Evolutionary conservation across 148 eudicot genomes (phyloP).

Genomic region (Amaranthus cruentus): DNA sequence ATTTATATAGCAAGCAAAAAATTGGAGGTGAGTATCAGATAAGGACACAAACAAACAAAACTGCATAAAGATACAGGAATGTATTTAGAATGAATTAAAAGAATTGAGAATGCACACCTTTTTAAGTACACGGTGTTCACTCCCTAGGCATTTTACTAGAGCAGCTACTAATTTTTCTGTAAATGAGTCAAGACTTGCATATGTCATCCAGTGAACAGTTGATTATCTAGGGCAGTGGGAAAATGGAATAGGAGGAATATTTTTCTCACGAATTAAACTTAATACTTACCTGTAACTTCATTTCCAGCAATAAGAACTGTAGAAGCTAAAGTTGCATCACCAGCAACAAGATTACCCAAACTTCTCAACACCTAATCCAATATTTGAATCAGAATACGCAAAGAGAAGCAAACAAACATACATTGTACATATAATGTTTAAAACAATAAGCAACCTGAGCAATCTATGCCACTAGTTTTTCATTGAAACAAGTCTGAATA

Average conservation of each 20-base stretch:
- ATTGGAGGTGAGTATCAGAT: neutral
- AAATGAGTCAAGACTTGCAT: neutral
- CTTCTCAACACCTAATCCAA: conserved; percentile 66
- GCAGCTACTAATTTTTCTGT: conserved; percentile 66
- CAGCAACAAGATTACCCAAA: conserved; percentile 92
- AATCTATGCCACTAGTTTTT: neutral
- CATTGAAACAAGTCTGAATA: neutral
- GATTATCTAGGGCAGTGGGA: neutral
- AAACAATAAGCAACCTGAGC: neutral
- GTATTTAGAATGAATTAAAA: neutral
- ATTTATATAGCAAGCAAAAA: neutral
- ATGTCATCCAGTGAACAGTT: conserved; percentile 8
- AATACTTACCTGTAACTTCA: conserved; percentile 63
- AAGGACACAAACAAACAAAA: neutral
- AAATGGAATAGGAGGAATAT: neutral
- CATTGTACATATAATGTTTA: neutral
- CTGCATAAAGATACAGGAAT: neutral
- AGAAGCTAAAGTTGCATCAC: conserved; percentile 59
- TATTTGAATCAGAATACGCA: neutral
- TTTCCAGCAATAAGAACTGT: conserved; percentile 54
- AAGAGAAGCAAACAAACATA: neutral
- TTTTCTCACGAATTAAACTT: neutral
- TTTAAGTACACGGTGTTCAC: conserved; percentile 93
- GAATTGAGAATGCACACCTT: conserved; percentile 44
- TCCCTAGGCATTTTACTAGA: conserved; percentile 63